phyloP scores from a whole-genome alignment of 1,284 basidiomycete species.

The Moesziomyces antarcticus region DNA sequence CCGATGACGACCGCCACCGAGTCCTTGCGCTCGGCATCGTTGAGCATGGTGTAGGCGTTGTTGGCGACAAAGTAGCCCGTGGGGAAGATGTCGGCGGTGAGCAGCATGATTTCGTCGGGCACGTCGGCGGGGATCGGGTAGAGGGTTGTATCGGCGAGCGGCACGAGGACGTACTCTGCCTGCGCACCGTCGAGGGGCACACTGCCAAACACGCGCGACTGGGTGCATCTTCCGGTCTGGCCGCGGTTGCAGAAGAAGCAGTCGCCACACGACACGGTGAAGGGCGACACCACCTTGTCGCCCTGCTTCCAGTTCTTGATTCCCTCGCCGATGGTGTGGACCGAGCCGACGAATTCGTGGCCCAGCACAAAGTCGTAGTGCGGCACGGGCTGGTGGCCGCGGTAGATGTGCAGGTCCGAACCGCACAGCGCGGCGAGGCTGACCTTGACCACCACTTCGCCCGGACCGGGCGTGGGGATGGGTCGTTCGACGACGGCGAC shows the following conservation, averaged over 20 bases:
- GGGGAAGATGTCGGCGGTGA: slow-evolving; percentile 75
- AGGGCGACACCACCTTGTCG: slow-evolving; percentile 86
- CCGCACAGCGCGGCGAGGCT: slow-evolving; percentile 76
- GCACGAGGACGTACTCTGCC: slow-evolving; percentile 83
- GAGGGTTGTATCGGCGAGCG: slow-evolving; percentile 81
- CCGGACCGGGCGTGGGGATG: slow-evolving; percentile 51
- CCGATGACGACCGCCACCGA: slow-evolving; percentile 58
- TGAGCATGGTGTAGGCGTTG: slow-evolving; percentile 71
- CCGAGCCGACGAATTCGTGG: slow-evolving; percentile 85
- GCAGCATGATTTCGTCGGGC: slow-evolving; percentile 69
- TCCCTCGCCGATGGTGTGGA: slow-evolving; percentile 77
- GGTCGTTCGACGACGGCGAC: slow-evolving; percentile 60
- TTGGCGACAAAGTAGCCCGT: slow-evolving; percentile 76
- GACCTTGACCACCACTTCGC: slow-evolving; percentile 63
- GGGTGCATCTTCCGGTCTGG: slow-evolving; percentile 80
- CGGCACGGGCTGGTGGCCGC: slow-evolving; percentile 51
- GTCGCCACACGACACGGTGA: slow-evolving; percentile 78
- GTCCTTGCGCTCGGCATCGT: slow-evolving; percentile 56
- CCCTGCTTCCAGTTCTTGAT: slow-evolving; percentile 78
- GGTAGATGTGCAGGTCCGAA: slow-evolving; percentile 77
- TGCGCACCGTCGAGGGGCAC: slow-evolving; percentile 81
- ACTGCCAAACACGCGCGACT: slow-evolving; percentile 78
- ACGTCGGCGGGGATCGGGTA: slow-evolving; percentile 74
- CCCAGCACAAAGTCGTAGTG: slow-evolving; percentile 70
- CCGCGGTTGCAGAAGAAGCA: slow-evolving; percentile 77